Base-by-base conservation (phyloP, 2,329 filamentous ascomycete genomes). In the Lecanicillium sp. region DNA sequence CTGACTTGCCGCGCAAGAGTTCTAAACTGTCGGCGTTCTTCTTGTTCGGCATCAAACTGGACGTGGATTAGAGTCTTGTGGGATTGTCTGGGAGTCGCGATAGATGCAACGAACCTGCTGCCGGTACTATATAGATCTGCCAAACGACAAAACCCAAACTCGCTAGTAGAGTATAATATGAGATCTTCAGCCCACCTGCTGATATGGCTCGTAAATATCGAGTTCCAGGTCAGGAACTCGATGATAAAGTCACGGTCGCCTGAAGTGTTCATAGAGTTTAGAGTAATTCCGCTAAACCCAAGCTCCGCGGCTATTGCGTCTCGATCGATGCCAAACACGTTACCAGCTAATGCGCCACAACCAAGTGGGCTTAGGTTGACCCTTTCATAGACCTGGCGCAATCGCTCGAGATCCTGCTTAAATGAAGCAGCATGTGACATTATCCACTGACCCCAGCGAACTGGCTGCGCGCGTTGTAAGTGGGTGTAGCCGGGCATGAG, bases 401-500 rank as follows among this genome's bases (percentile, higher is more conserved):
- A 73, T 44, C 88, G 80, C 71, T 93, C 78, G 27, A 94, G 78
- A 65, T 95, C 89, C 30, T 73, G 73, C 12, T 78, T 72, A 60
- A 95, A 91, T 26, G 80, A 78, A 42, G 80, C 78, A 43, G 78
- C 87, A 61, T 90, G 84, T 40, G 83, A 84, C 54, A 95, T 69
- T 62, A 95, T 73, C 84, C 84, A 91, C 61, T 93, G 87, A 48
- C 77, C 82, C 85, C 85, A 95, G 52, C 86, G 75, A 56, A 95
- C 81, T 1, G 88, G 87, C 67, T 87, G 69, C 1, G 87, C 87
- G 45, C 87, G 83, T 69, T 95, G 89, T 29, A 93, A 70, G 67
- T 95, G 89, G 12, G 88, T 94, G 69, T 95, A 95, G 3, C 87
- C 87, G 1, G 89, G 89, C 86, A 95, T 93, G 59, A 94, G 65